Percentiles rank a stretch among this genome's conserved stretches.
Conservation (phyloP, 2,329 filamentous ascomycete genomes). For the Blastomyces gilchristii region DNA sequence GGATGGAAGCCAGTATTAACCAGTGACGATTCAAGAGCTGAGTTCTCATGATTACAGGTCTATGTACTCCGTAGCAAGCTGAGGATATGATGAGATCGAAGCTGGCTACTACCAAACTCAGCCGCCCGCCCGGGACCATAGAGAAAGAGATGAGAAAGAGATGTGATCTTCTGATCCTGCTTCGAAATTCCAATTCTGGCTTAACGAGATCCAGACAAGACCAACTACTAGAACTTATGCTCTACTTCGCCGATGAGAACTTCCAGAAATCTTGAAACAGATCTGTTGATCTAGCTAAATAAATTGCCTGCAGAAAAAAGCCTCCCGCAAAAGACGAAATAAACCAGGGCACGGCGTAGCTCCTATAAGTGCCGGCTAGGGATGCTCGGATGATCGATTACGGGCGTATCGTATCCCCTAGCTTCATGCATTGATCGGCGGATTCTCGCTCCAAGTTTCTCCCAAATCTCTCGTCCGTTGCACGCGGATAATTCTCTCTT, state of each 20-base stretch:
- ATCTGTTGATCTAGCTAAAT: not conserved
- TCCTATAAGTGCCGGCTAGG: not conserved
- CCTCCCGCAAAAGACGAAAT: not conserved
- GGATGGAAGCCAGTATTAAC: not conserved
- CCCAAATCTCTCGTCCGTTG: not conserved
- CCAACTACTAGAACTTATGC: not conserved
- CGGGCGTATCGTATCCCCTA: not conserved
- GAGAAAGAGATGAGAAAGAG: not conserved
- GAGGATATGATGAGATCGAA: not conserved
- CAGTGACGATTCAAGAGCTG: not conserved
- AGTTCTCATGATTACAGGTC: not conserved
- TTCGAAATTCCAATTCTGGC: not conserved
- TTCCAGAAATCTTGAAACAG: not conserved
- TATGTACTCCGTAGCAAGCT: not conserved
- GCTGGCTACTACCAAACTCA: no score
- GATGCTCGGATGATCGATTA: not conserved
- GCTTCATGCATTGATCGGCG: constrained; percentile 1
- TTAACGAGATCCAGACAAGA: not conserved
- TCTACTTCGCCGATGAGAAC: not conserved
- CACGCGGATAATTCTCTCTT: not conserved
- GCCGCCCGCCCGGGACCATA: not conserved
- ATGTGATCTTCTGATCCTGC: not conserved
- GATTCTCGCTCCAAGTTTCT: not conserved
- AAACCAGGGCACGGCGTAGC: not conserved
- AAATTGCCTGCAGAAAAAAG: not conserved